Percentiles rank a stretch among this genome's conserved stretches.
These are phyloP conservation scores for Calonectria montana DNA, from an alignment of 2,329 filamentous ascomycete genomes.

Conservation along the genomic window DNA sequence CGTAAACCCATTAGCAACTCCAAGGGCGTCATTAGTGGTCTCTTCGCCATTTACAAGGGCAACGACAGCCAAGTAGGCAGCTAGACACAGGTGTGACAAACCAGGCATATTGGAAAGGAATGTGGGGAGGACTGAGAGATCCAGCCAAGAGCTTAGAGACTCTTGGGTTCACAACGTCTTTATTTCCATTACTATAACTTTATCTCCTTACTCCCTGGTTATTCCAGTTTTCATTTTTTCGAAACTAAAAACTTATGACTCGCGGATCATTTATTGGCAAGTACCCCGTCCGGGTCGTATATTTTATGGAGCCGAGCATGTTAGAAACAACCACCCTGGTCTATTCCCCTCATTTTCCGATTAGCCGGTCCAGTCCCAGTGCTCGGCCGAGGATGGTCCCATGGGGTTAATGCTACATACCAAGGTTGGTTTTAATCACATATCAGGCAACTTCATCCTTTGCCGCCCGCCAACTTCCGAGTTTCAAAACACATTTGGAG, in stretches of 20 bases:
- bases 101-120: not conserved
- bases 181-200: not conserved
- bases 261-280: not conserved
- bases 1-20: not conserved
- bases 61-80: not conserved
- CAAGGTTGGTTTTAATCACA: not conserved
- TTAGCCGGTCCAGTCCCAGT: not conserved
- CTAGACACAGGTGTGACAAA: not conserved
- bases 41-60: not conserved
- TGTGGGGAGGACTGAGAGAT: not conserved
- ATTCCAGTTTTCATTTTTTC: not conserved
- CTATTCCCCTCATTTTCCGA: not conserved
- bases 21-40: not conserved
- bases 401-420: not conserved
- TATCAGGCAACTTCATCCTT: not conserved
- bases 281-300: not conserved
- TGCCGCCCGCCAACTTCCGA: not conserved
- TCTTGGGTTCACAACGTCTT: not conserved
- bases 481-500: not conserved
- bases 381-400: not conserved
- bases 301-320: not conserved
- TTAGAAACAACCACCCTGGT: not conserved
- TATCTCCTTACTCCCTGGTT: not conserved
- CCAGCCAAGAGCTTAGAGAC: no score
- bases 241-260: not conserved